Base-by-base conservation (phyloP, 345 rosid species). In the Sisymbrium irio region DNA sequence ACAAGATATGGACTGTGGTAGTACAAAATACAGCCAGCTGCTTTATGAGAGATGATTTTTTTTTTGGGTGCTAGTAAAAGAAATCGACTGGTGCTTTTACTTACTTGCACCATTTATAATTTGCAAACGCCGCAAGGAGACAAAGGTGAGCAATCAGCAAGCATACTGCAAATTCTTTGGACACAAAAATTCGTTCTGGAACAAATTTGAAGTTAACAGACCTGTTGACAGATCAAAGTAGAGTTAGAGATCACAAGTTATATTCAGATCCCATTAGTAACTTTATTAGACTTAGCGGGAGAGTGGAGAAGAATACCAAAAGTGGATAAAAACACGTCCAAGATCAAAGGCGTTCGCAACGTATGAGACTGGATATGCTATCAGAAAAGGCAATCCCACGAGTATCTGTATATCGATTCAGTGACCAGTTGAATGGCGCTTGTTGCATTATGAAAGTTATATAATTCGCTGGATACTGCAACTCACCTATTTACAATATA, bases 141-240 rank as follows among this genome's bases (percentile, higher is more conserved):
- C 59, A 80, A 61, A 95, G 92, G 83, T 95, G 97, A 64, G 78
- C 78, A 58, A 84, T 46, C 76, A 95, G 86, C 87, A 95, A 87
- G 71, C 87, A 78, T 69, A 86, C 18, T 32, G 97, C 95, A 86
- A 95, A 92, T 81, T 80, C 86, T 85, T 87, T 95, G 22, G 97
- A 92, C 63, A 95, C 82, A 82, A 95, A 95, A 74, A 88, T 61
- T 69, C 84, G 86, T 80, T 95, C 96, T 47, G 96, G 92, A 73
- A 92, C 77, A 54, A 95, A 95, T 77, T 92, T 95, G 92, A 95
- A 90, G 88, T 95, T 95, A 44, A 95, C 97, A 79, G 99, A 95
- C 99, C 99, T 94, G 85, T 69, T 65, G 73, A 69, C 58, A 85
- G 69, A 47, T 39, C 75, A 36, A 36, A 47, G 11, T 27, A 41